phyloP scores from a whole-genome alignment of 129 eudicot species.

The Glebionis coronaria region DNA sequence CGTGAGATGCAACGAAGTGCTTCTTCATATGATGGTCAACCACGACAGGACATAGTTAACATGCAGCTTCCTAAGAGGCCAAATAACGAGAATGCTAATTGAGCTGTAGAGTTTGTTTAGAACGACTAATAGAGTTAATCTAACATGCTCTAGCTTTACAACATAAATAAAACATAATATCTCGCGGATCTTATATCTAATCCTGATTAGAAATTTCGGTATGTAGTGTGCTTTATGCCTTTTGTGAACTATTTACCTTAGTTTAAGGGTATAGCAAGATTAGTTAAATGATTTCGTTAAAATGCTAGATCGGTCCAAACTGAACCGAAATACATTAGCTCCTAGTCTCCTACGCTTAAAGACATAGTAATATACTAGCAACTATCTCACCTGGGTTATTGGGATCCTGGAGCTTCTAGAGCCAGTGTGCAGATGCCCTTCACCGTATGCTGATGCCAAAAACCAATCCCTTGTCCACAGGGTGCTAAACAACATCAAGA shows the following conservation, averaged over 20 bases:
- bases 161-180: neutral
- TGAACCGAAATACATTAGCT: too few relatives aligned
- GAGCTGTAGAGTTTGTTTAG: conserved; percentile 29
- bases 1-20: conserved; percentile 32
- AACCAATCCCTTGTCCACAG: too few relatives aligned
- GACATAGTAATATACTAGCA: too few relatives aligned
- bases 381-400: too few relatives aligned
- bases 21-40: conserved; percentile 32
- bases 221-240: neutral
- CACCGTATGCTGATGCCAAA: too few relatives aligned
- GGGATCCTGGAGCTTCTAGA: too few relatives aligned
- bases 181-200: neutral
- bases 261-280: neutral
- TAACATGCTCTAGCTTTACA: conserved; percentile 21
- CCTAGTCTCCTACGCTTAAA: too few relatives aligned
- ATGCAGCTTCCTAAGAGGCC: conserved; percentile 83
- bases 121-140: conserved; percentile 9
- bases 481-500: too few relatives aligned
- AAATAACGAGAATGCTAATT: conserved; percentile 10
- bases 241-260: neutral
- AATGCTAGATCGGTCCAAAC: too few relatives aligned
- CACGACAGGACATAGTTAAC: conserved; percentile 77
- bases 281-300: too few relatives aligned
- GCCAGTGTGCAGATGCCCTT: too few relatives aligned
- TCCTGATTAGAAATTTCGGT: neutral